Conservation (phyloP, 371 early-diverging fungal species). For the Mucor sp. region DNA sequence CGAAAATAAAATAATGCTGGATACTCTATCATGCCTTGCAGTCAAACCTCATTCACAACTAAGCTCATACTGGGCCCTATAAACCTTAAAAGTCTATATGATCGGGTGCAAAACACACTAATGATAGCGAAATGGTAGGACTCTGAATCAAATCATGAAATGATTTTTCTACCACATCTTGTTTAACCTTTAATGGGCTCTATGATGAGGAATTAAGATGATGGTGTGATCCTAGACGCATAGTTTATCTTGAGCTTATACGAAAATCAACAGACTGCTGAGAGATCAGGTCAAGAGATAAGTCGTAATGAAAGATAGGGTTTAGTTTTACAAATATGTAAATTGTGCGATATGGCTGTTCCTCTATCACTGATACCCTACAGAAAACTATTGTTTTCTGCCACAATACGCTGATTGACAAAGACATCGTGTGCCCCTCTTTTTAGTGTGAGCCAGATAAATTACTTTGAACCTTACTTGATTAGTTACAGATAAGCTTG, state of each 20-base stretch:
- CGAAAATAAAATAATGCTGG: neutral
- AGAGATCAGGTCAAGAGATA: neutral
- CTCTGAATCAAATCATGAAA: neutral
- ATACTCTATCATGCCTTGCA: neutral
- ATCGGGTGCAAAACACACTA: neutral
- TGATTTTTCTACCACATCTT: neutral
- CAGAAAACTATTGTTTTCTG: neutral
- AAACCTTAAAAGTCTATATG: neutral
- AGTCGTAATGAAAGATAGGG: neutral
- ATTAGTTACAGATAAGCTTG: constrained; percentile 4
- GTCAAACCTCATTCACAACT: neutral
- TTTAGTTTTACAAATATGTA: neutral
- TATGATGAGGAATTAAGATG: neutral
- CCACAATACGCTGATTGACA: neutral
- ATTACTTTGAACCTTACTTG: neutral
- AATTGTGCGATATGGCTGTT: neutral
- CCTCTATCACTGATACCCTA: neutral
- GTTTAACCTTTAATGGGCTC: neutral
- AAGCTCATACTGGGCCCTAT: neutral
- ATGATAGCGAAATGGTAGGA: neutral
- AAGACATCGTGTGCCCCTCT: neutral
- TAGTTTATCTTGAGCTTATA: neutral
- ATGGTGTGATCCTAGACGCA: neutral
- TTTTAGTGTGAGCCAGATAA: neutral
- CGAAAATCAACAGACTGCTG: neutral